Base-by-base conservation (phyloP, 345 rosid species). In the Fremontodendron californicum region DNA sequence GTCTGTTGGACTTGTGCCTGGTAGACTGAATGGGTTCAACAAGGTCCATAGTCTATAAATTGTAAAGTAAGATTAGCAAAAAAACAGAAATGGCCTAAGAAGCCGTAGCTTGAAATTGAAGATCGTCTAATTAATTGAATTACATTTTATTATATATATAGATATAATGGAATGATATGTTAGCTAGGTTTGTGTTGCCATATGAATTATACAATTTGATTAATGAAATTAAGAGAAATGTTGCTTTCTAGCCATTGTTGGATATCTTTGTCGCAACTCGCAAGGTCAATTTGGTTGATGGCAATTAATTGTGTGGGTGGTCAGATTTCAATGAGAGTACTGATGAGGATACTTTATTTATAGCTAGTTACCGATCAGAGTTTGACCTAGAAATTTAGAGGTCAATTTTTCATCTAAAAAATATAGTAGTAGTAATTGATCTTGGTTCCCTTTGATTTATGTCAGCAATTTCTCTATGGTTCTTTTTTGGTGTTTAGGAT, bases 221-320 rank as follows among this genome's bases (percentile, higher is more conserved):
- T 37, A 11, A 64, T n/a, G n/a, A n/a, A n/a, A n/a, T n/a, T n/a
- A n/a, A 64, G 27, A 64, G 23, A 31, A 39, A 9, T 64, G 70
- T 64, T 64, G 27, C 70, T 64, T 64, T 64, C 70, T 37, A 18
- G 70, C 19, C 13, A 18, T 37, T 64, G 27, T 64, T 39, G 70
- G 46, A 64, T 37, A 64, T 64, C 70, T 64, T 64, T 64, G 70
- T n/a, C n/a, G n/a, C n/a, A n/a, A n/a, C n/a, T 64, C 70, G 45
- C 11, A 19, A 37, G 43, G 25, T 64, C 46, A 64, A 37, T 19
- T 64, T 64, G 10, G 46, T n/a, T 64, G 27, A 64, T 64, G 70
- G 27, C 12, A 33, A 64, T 64, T 64, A 64, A 64, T 64, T 37
- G 43, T n/a, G 8, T 16, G 70, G 46, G 39, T 39, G 13, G 46